Conservation (phyloP, 495 filamentous ascomycete species). For the Astrothelium macrocarpum region DNA sequence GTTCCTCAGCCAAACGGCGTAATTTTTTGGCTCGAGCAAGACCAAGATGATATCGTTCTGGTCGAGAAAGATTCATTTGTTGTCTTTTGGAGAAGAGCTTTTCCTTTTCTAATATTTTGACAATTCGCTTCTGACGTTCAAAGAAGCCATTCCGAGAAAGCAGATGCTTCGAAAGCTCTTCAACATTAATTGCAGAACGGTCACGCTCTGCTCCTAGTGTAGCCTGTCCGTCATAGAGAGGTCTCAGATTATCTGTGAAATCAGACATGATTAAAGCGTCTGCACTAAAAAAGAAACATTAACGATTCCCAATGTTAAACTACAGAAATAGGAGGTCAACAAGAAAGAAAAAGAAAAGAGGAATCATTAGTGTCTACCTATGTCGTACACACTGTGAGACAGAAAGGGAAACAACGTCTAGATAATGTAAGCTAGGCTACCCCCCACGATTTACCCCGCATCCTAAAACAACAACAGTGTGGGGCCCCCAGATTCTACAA, state of each 20-base stretch:
- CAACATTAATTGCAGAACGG: slow-evolving; percentile 30
- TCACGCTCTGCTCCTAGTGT: slow-evolving; percentile 34
- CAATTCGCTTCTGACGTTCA: slow-evolving; percentile 34
- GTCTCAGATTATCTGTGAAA: slow-evolving; percentile 39
- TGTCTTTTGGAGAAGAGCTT: slow-evolving; percentile 36
- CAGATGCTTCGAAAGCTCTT: slow-evolving; percentile 36
- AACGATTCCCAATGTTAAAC: background rate
- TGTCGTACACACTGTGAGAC: too few relatives aligned
- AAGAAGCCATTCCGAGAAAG: slow-evolving; percentile 36
- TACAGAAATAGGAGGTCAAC: too few relatives aligned
- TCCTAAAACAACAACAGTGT: background rate
- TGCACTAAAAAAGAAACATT: background rate
- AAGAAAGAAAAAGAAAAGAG: background rate
- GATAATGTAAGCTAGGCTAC: too few relatives aligned
- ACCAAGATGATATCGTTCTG: slow-evolving; percentile 39
- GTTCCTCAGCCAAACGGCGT: slow-evolving; percentile 32
- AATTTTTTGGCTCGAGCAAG: slow-evolving; percentile 41
- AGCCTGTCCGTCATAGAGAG: slow-evolving; percentile 32
- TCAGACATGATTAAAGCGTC: slow-evolving; percentile 31
- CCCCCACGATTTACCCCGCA: slow-evolving; percentile 2
- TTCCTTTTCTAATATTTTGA: slow-evolving; percentile 32
- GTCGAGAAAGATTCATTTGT: slow-evolving; percentile 38
- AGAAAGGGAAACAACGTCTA: background rate
- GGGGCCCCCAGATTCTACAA: background rate
- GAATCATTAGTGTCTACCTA: background rate